Percentiles rank a stretch among this genome's conserved stretches.
These are phyloP conservation scores for Tuber umbilicatum DNA, from an alignment of 495 filamentous ascomycete species.

Conservation along the genomic window DNA sequence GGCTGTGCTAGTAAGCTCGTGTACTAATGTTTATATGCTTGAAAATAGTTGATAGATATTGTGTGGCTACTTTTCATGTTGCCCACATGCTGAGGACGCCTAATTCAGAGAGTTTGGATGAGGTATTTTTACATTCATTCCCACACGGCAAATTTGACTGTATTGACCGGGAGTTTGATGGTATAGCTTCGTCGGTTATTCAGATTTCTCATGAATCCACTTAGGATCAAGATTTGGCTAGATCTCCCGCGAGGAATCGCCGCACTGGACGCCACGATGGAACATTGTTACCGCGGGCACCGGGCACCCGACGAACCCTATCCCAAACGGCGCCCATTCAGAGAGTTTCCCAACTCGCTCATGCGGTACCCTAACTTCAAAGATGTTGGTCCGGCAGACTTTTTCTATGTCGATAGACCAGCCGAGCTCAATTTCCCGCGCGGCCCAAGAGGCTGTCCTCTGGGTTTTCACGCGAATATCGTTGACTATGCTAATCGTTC, in stretches of 20 bases:
- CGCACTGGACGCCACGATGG: constrained; percentile 28
- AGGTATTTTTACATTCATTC: constrained; percentile 11
- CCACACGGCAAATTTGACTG: neutral
- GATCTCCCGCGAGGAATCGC: constrained; percentile 20
- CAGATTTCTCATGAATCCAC: neutral
- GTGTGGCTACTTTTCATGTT: constrained; percentile 27
- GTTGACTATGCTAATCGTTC: constrained; percentile 26
- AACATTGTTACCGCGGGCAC: constrained; percentile 27
- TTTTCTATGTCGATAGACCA: constrained; percentile 22
- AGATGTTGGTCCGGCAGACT: constrained; percentile 23
- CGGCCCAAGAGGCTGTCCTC: constrained; percentile 11
- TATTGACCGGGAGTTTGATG: neutral
- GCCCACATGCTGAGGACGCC: constrained; percentile 26
- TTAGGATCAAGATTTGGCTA: constrained; percentile 19
- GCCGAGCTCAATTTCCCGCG: constrained; percentile 15
- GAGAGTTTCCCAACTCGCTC: constrained; percentile 3
- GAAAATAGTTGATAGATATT: constrained; percentile 26
- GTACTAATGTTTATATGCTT: constrained; percentile 1
- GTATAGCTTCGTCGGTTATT: neutral
- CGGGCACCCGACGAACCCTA: neutral
- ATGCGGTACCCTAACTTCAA: constrained; percentile 26
- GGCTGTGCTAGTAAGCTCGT: neutral
- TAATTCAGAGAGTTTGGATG: constrained; percentile 8
- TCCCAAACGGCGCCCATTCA: constrained; percentile 20
- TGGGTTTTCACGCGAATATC: constrained; percentile 17